Evolutionary conservation across 345 rosid species (phyloP).

Genomic region (Moringa oleifera): DNA sequence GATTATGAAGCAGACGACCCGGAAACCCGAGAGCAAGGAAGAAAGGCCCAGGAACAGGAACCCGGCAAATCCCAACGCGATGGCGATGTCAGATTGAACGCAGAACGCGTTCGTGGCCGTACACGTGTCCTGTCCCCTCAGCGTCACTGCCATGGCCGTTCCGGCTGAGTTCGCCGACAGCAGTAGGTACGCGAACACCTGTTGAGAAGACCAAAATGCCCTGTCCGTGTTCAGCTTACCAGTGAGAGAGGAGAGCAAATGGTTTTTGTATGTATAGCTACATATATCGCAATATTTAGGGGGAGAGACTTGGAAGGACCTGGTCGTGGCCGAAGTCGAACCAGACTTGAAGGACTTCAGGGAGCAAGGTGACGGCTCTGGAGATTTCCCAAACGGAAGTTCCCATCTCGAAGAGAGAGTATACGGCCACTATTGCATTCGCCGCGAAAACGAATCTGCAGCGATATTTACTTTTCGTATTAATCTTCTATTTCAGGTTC

Average conservation of each 20-base stretch:
- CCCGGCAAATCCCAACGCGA: slow-evolving; percentile 75
- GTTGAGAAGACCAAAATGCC: neutral
- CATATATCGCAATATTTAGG: slow-evolving; percentile 1
- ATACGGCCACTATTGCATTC: slow-evolving; percentile 77
- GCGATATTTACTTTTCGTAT: neutral
- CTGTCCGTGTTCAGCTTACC: too few species aligned
- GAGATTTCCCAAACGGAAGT: slow-evolving; percentile 86
- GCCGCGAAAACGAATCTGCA: slow-evolving; percentile 72
- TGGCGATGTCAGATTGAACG: slow-evolving; percentile 65
- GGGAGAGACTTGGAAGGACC: slow-evolving; percentile 30
- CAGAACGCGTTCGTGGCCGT: slow-evolving; percentile 49
- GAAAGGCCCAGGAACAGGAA: slow-evolving; percentile 72
- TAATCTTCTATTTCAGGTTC: neutral
- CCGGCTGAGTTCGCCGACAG: slow-evolving; percentile 81
- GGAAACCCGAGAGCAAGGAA: slow-evolving; percentile 73
- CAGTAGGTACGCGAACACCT: slow-evolving; percentile 83
- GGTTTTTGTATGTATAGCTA: too few species aligned
- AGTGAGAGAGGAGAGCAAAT: too few species aligned
- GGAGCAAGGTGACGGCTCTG: slow-evolving; percentile 63
- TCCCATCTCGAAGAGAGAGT: slow-evolving; percentile 75
- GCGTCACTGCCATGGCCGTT: slow-evolving; percentile 58
- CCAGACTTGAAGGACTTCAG: slow-evolving; percentile 86
- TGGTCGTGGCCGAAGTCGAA: slow-evolving; percentile 99
- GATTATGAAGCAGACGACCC: slow-evolving; percentile 69
- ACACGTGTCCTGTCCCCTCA: slow-evolving; percentile 52